Evolutionary conservation across 2,329 filamentous ascomycete species (phyloP), one percentile per base, ranked within the genome.

Genomic region (Fusarium subtropicale): DNA sequence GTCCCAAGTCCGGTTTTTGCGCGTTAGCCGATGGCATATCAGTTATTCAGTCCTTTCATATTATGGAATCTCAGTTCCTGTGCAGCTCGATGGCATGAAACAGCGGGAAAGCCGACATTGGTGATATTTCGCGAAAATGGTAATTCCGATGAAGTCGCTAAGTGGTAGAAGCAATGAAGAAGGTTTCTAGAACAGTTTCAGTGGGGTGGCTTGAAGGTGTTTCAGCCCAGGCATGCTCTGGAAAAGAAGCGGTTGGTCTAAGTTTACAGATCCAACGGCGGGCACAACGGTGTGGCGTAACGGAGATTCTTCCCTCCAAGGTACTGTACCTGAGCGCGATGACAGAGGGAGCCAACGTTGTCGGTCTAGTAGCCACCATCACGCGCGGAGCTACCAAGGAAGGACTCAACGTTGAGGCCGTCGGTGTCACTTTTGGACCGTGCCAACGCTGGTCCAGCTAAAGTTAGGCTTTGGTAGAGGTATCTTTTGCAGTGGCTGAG

Each of bases 361-460:
- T 50, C 26, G 52, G 28, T 24, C 56, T 59, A 64, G 34, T 45
- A 34, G 34, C 38, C 58, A 57, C 56, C 56, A 73, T 74, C 72
- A 71, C 71, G 53, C 63, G 59, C 63, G 59, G 64, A 64, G 51
- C 53, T 56, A 51, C 33, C 34, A 47, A 72, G 66, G 73, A 47
- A 72, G 66, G 73, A 75, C 73, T 75, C 61, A 75, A 71, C 36
- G 63, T 75, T 75, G 72, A 75, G 73, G 72, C 73, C 73, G 72
- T 72, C 59, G 20, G 41, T 48, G 48, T 48, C 42, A 34, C 30
- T 62, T 52, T 50, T 60, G 61, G 66, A 39, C 62, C 68, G 67
- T 68, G 62, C 60, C 68, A 70, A 58, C 69, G 61, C 61, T 57
- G 69, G 58, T 59, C 65, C 65, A 75, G 58, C 66, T 60, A 57